A percentile compares a stretch with the other conserved stretches of the same genome.
Conservation (phyloP, 495 filamentous ascomycete species). For the Mycothermus thermophilus region DNA sequence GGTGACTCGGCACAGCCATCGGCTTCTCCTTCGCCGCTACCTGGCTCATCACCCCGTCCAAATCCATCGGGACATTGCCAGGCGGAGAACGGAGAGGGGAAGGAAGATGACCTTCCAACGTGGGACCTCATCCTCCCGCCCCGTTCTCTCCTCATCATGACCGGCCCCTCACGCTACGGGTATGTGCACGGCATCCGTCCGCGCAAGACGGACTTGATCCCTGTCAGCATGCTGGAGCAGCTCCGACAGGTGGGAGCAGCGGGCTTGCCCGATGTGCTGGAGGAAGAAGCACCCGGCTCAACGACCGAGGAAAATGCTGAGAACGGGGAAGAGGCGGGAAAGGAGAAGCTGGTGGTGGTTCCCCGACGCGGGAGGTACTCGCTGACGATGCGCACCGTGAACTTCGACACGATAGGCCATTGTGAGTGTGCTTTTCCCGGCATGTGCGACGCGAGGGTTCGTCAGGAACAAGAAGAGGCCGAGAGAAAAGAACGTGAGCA, state of each 20-base stretch:
- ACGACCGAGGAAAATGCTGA: no score
- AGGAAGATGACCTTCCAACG: slow-evolving; percentile 3
- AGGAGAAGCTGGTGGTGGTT: no score
- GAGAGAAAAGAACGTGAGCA: no score
- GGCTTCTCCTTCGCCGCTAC: neutral
- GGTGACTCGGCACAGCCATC: neutral
- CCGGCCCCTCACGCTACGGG: slow-evolving; percentile 17
- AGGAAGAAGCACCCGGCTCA: no score
- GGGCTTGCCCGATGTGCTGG: slow-evolving; percentile 16
- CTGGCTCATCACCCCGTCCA: neutral
- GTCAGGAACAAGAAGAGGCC: no score
- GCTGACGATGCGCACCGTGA: slow-evolving; percentile 17
- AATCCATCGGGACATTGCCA: no score
- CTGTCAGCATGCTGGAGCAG: no score
- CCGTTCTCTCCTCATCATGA: slow-evolving; percentile 19
- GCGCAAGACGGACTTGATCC: no score
- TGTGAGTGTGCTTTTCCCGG: slow-evolving; percentile 17
- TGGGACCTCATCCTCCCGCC: slow-evolving; percentile 18
- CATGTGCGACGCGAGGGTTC: slow-evolving; percentile 19
- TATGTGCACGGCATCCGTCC: slow-evolving; percentile 19
- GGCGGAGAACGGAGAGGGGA: neutral
- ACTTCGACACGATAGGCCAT: slow-evolving; percentile 10
- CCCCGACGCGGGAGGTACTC: slow-evolving; percentile 16
- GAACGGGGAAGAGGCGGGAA: no score
- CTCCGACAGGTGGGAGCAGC: no score